Conservation (phyloP, 768 basidiomycete species). For the Antrodiella citrinella region DNA sequence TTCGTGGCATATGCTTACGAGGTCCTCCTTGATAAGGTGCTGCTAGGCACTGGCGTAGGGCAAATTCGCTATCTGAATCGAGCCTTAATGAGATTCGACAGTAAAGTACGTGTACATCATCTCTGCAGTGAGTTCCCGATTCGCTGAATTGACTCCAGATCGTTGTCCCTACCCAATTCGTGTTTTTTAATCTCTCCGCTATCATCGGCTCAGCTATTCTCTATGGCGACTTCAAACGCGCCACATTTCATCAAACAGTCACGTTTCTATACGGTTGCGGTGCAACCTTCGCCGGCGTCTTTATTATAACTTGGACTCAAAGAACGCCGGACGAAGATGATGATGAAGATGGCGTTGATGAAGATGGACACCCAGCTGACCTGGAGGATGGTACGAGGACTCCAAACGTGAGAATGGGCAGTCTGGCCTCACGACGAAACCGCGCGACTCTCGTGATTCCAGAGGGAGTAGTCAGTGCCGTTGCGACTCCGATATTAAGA, state of each 20-base stretch:
- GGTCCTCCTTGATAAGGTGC: conserved; percentile 39
- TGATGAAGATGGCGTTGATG: conserved; percentile 20
- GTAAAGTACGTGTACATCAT: conserved; percentile 50
- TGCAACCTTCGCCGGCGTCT: conserved; percentile 87
- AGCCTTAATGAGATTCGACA: conserved; percentile 88
- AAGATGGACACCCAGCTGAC: conserved; percentile 17
- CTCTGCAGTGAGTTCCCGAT: neutral
- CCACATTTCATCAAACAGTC: conserved; percentile 72
- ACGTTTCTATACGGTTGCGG: conserved; percentile 83
- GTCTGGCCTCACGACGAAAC: conserved; percentile 30
- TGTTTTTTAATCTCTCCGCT: conserved; percentile 87
- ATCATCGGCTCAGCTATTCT: conserved; percentile 90
- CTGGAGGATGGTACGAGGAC: conserved; percentile 15
- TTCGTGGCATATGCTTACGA: neutral
- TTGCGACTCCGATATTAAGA: conserved; percentile 33
- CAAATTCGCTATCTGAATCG: conserved; percentile 81
- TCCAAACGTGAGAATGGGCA: conserved; percentile 25
- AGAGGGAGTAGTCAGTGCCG: conserved; percentile 24
- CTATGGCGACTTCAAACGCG: conserved; percentile 86
- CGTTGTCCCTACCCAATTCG: conserved; percentile 93
- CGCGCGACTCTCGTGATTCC: conserved; percentile 42
- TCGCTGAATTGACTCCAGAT: conserved; percentile 33
- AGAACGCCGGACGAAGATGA: conserved; percentile 18
- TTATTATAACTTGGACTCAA: conserved; percentile 68
- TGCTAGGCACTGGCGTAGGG: conserved; percentile 66